Evolutionary conservation across 139 green algal species (phyloP).

Genomic region (Zygnema cylindricum): DNA sequence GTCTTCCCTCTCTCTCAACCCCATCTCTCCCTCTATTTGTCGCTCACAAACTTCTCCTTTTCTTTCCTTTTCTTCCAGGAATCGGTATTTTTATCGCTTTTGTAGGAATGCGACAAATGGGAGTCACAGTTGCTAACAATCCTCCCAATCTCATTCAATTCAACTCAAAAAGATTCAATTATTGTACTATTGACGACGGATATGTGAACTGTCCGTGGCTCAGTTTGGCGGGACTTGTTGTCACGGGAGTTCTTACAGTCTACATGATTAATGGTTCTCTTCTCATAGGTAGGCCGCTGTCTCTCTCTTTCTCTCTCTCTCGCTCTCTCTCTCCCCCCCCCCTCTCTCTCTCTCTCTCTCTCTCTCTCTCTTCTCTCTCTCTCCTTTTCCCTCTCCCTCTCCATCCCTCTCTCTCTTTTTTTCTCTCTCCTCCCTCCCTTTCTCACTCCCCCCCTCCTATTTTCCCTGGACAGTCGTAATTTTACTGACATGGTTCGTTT

Average conservation of each 20-base stretch:
- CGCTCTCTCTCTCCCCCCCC: too few species aligned
- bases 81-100: constrained; percentile 77
- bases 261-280: constrained; percentile 68
- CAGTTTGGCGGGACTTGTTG: constrained; percentile 65
- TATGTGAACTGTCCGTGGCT: constrained; percentile 71
- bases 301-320: too few species aligned
- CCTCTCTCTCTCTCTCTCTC: neutral
- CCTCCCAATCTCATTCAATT: constrained; percentile 38
- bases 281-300: constrained; percentile 61
- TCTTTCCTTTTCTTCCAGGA: constrained; percentile 50
- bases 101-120: constrained; percentile 58
- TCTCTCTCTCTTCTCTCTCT: neutral
- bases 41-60: neutral
- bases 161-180: constrained; percentile 63
- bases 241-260: constrained; percentile 69
- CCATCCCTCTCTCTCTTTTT: too few species aligned
- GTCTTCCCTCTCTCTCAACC: neutral
- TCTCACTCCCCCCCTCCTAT: neutral
- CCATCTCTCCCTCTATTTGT: neutral
- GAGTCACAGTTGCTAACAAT: constrained; percentile 3
- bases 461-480: neutral
- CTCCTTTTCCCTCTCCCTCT: neutral
- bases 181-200: constrained; percentile 63
- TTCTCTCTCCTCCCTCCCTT: neutral
- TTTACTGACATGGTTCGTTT: neutral